A percentile compares a stretch with the other conserved stretches of the same genome.
Evolutionary conservation across 2,329 filamentous ascomycete genomes (phyloP).

Genomic region (Myriosclerotinia duriaeana): DNA sequence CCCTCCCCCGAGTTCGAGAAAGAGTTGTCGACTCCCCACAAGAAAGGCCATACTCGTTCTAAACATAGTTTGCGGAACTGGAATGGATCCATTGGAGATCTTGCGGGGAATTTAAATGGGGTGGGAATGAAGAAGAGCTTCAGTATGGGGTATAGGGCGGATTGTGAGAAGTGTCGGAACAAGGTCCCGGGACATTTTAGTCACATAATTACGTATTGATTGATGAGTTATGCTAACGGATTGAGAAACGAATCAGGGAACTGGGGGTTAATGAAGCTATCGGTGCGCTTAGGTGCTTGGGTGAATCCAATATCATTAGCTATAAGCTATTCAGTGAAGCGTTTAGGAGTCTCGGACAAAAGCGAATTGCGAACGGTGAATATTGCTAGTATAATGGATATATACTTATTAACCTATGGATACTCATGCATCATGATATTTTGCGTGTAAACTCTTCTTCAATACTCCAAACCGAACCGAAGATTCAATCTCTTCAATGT

Average conservation of each 20-base stretch:
- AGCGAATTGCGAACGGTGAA: not conserved
- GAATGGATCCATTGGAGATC: slow-evolving; percentile 34
- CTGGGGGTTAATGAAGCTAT: not conserved
- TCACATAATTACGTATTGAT: slow-evolving; percentile 61
- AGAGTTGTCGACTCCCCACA: slow-evolving; percentile 34
- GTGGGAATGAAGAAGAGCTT: slow-evolving; percentile 66
- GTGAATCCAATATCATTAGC: not conserved
- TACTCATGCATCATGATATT: too few relatives aligned
- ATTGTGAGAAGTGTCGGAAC: slow-evolving; percentile 74
- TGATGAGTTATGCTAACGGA: slow-evolving; percentile 5
- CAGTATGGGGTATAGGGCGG: slow-evolving; percentile 74
- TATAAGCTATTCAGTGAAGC: not conserved
- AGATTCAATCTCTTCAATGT: not conserved
- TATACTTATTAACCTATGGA: not conserved
- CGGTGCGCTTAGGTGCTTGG: not conserved
- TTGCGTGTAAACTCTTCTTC: not conserved
- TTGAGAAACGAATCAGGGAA: not conserved
- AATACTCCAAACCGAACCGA: not conserved
- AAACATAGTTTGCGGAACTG: slow-evolving; percentile 40
- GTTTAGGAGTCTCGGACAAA: not conserved
- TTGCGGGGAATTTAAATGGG: slow-evolving; percentile 25
- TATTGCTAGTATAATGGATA: slow-evolving; percentile 11
- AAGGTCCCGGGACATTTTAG: slow-evolving; percentile 79
- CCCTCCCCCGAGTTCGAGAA: slow-evolving; percentile 28
- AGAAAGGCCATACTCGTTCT: slow-evolving; percentile 40